phyloP scores from a whole-genome alignment of 225 moss, liverwort and hornwort species.

The Polytrichum formosum region DNA sequence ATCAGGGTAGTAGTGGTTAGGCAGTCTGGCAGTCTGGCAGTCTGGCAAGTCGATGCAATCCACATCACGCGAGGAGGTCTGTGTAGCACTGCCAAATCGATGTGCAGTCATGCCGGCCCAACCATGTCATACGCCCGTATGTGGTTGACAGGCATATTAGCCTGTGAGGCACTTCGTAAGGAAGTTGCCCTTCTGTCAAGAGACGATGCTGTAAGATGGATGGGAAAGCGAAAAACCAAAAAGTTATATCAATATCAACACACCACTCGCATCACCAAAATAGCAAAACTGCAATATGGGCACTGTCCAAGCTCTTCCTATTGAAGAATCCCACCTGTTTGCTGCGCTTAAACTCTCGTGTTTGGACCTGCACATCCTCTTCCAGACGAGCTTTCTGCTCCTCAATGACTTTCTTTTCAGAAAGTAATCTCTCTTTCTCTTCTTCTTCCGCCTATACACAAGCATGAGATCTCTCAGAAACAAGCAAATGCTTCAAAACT shows the following conservation, averaged over 20 bases:
- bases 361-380: slow-evolving; percentile 66
- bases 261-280: neutral
- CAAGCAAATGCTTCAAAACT: too few relatives aligned
- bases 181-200: slow-evolving; percentile 50
- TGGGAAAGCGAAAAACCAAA: slow-evolving; percentile 1
- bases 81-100: neutral
- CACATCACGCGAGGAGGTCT: slow-evolving; percentile 3
- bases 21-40: slow-evolving; percentile 22
- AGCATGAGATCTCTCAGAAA: too few relatives aligned
- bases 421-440: slow-evolving; percentile 56
- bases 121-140: slow-evolving; percentile 15
- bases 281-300: slow-evolving; percentile 7
- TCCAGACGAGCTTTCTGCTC: slow-evolving; percentile 72
- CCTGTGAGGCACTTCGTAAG: slow-evolving; percentile 32
- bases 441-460: slow-evolving; percentile 61
- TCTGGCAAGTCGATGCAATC: slow-evolving; percentile 18
- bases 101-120: slow-evolving; percentile 12
- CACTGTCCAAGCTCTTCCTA: slow-evolving; percentile 10
- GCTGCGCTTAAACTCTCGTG: slow-evolving; percentile 64
- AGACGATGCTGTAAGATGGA: slow-evolving; percentile 18
- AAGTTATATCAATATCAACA: neutral
- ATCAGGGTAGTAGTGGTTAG: slow-evolving; percentile 12
- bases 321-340: slow-evolving; percentile 47
- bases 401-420: slow-evolving; percentile 65
- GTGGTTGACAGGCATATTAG: neutral